phyloP scores from a whole-genome alignment of 805 yeast genomes.

The Grigorovia transvaalensis region DNA sequence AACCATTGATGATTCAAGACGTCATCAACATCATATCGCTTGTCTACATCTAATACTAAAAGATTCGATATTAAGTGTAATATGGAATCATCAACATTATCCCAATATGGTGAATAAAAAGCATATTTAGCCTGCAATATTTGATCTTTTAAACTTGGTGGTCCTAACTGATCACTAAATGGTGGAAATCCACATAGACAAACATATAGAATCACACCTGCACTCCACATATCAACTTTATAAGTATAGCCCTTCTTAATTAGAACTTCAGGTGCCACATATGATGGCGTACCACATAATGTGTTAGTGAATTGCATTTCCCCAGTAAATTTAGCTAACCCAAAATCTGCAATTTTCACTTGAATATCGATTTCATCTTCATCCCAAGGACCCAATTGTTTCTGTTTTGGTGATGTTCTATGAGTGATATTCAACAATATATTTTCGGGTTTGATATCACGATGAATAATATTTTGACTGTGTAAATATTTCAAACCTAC shows the following conservation, averaged over 20 bases:
- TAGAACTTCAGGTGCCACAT: conserved; percentile 76
- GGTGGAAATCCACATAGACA: conserved; percentile 82
- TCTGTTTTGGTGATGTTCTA: conserved; percentile 24
- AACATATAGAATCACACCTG: conserved; percentile 68
- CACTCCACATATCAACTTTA: conserved; percentile 73
- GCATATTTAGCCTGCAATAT: conserved; percentile 58
- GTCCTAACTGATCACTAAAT: conserved; percentile 71
- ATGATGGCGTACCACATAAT: conserved; percentile 78
- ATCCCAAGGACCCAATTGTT: conserved; percentile 34
- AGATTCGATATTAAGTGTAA: conserved; percentile 56
- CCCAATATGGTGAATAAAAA: conserved; percentile 75
- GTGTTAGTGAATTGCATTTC: conserved; percentile 67
- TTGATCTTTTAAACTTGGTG: conserved; percentile 70
- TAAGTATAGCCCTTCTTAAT: conserved; percentile 50
- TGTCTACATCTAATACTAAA: conserved; percentile 52
- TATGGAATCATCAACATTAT: conserved; percentile 52
- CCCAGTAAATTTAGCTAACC: conserved; percentile 52
- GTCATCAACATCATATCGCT: conserved; percentile 73
- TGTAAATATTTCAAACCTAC: conserved; percentile 60
- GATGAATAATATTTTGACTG: conserved; percentile 58
- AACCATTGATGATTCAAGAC: conserved; percentile 89
- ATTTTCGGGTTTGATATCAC: conserved; percentile 76
- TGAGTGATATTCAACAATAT: conserved; percentile 43
- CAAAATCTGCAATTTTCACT: conserved; percentile 79
- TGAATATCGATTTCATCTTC: conserved; percentile 46